Conservation (phyloP, 1,284 basidiomycete genomes). For the Moesziomyces sp. region DNA sequence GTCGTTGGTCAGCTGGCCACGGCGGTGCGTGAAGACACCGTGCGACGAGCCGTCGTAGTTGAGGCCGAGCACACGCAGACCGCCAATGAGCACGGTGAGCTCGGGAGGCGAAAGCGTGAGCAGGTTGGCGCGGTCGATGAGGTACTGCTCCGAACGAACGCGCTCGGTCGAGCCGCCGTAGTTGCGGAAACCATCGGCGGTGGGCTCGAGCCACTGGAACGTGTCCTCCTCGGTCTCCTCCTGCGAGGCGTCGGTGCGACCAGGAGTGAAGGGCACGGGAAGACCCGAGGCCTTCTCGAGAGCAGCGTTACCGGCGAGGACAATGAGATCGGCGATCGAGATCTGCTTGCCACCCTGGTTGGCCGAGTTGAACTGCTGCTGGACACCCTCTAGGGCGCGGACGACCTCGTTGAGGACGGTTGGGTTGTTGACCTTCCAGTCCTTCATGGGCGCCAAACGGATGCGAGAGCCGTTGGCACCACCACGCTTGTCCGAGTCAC, state of each 20-base stretch:
- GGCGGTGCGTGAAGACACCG: slow-evolving; percentile 35
- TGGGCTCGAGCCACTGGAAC: slow-evolving; percentile 35
- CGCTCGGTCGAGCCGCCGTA: slow-evolving; percentile 38
- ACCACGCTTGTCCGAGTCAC: slow-evolving; percentile 41
- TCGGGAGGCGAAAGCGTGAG: slow-evolving; percentile 35
- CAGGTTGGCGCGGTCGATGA: slow-evolving; percentile 43
- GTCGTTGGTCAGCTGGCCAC: slow-evolving; percentile 42
- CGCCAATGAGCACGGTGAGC: slow-evolving; percentile 45
- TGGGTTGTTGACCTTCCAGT: slow-evolving; percentile 46
- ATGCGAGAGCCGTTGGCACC: slow-evolving; percentile 45
- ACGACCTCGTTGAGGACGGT: slow-evolving; percentile 33
- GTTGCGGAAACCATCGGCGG: slow-evolving; percentile 42
- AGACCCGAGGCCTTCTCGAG: slow-evolving; percentile 44
- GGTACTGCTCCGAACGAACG: slow-evolving; percentile 36
- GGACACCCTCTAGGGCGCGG: slow-evolving; percentile 38
- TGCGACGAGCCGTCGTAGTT: slow-evolving; percentile 37
- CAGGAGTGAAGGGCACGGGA: slow-evolving; percentile 43
- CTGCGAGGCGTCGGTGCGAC: slow-evolving; percentile 35
- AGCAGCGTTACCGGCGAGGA: slow-evolving; percentile 41
- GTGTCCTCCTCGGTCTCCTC: slow-evolving; percentile 40
- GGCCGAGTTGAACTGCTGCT: slow-evolving; percentile 44
- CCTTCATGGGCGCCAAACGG: slow-evolving; percentile 45
- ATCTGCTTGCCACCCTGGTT: slow-evolving; percentile 43
- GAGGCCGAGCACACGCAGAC: slow-evolving; percentile 39
- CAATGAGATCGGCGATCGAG: slow-evolving; percentile 41